Evolutionary conservation across 495 filamentous ascomycete genomes (phyloP), one percentile per base, ranked within the genome.

Genomic region (Cryomyces antarcticus): DNA sequence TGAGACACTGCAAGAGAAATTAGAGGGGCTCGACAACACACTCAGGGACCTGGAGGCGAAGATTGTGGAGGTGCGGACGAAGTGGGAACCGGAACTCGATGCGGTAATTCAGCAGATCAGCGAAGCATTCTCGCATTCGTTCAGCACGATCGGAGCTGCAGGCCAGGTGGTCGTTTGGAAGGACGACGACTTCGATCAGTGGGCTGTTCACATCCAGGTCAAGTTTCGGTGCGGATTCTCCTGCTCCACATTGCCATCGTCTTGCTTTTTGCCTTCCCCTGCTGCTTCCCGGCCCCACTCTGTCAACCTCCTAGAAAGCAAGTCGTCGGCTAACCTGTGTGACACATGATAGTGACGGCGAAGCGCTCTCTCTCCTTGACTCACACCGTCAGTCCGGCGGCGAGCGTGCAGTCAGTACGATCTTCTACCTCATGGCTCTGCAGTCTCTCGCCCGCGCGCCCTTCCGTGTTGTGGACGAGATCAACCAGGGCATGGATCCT

Each of bases 391-490:
- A 99, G 59, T 94, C 86, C 13, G 89, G 89, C 47, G 89, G 89
- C 43, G 89, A 99, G 63, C 78, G 92, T 34, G 85, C 89, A 28
- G 89, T 99, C 30, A 87, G 81, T 30, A 99, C 89, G 2, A 93
- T 99, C 56, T 99, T 95, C 71, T 99, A 95, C 61, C 82, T 99
- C 47, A 96, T 99, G 88, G 82, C 92, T 1, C 71, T 99, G 6
- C 89, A 99, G 58, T 80, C 82, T 12, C 77, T 96, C 50, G 87
- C 89, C 4, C 82, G 83, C 49, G 81, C 84, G 2, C 89, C 89
- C n/a, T 99, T 99, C 77, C 86, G 89, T 42, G 89, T 96, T 35
- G 89, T 99, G 43, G 89, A 97, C 62, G 89, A 97, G 62, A 97
- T 97, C 64, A 97, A 97, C 53, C 89, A 97, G 64, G 89, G 89